These are phyloP conservation scores for Colletotrichum tropicale DNA, from an alignment of 2,329 filamentous ascomycete genomes.

Conservation along the genomic window DNA sequence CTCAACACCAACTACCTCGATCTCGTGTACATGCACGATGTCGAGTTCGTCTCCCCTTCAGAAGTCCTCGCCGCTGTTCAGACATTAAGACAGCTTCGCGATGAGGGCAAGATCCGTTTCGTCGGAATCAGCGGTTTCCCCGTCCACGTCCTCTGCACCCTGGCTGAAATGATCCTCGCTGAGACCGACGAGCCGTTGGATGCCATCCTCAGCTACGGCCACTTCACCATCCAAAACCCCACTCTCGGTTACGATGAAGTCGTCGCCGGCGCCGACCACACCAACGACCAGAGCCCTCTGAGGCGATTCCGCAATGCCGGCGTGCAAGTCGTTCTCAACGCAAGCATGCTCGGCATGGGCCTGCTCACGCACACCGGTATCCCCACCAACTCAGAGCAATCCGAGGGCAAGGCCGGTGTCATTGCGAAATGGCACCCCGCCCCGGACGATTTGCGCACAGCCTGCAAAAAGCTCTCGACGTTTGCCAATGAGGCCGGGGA, in stretches of 20 bases:
- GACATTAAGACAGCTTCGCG: constrained; percentile 78
- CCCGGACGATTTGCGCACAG: constrained; percentile 69
- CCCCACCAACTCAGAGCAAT: background rate
- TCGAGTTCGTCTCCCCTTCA: constrained; percentile 73
- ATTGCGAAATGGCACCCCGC: constrained; percentile 89
- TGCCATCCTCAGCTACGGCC: constrained; percentile 10
- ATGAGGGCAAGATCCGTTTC: constrained; percentile 76
- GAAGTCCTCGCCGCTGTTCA: constrained; percentile 70
- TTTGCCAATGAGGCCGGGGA: constrained; percentile 70
- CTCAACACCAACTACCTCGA: constrained; percentile 73
- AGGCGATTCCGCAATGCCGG: constrained; percentile 70
- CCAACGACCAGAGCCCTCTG: constrained; percentile 81
- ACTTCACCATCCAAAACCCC: constrained; percentile 18
- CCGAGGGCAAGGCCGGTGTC: constrained; percentile 65
- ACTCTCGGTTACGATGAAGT: constrained; percentile 73
- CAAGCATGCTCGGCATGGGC: constrained; percentile 91
- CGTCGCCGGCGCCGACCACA: constrained; percentile 89
- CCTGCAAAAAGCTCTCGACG: constrained; percentile 65
- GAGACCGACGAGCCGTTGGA: constrained; percentile 11
- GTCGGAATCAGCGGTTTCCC: constrained; percentile 94
- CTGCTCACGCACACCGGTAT: constrained; percentile 79
- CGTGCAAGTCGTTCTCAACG: constrained; percentile 85
- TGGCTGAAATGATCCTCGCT: constrained; percentile 48
- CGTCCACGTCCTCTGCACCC: constrained; percentile 75
- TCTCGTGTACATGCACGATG: constrained; percentile 81